Base-by-base conservation (phyloP, 495 filamentous ascomycete genomes). In the Penicillium paradoxum region DNA sequence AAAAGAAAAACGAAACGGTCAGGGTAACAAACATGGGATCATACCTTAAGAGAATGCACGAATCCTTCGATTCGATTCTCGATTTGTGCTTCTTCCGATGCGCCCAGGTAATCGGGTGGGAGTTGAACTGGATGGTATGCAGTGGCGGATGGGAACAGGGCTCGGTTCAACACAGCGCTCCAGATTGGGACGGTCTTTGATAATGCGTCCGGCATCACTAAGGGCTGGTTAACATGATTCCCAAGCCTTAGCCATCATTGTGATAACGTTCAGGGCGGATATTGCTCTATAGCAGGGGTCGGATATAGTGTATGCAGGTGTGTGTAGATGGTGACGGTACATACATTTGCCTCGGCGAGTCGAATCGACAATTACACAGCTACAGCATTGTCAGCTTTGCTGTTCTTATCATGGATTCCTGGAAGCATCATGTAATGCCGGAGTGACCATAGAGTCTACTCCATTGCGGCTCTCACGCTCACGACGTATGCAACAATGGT, bases 141-240 rank as follows among this genome's bases (percentile, higher is more conserved):
- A 21, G 49, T 65, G 13, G 72, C 42, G 6, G 78, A 69, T 1
- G 86, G 86, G 66, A 95, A 96, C 17, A 96, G 68, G n/a, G 83
- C 69, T 22, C 79, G 75, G 65, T 97, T 97, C 52, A 96, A 60
- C 11, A 96, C 88, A 37, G 82, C 79, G 64, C 87, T 88, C 93
- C 93, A 98, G 51, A 95, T 91, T 0, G 93, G 93, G 6, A 98
- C 70, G 0, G 93, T 98, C 70, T 97, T 97, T 54, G 84, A 86
- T 8, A 98, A 75, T 18, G 92, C 89, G 72, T 98, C 93, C 4
- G 93, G 91, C 82, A 96, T 93, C 53, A 83, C 83, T 87, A 51
- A 49, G 46, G 42, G 36, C 6, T 9, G 27, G 29, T 17, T 18
- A 40, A 25, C 36, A 27, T 29, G 34, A 57, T 0, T 3, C n/a